Base-by-base conservation (phyloP, 2,329 filamentous ascomycete species). In the Ilyonectria destructans region DNA sequence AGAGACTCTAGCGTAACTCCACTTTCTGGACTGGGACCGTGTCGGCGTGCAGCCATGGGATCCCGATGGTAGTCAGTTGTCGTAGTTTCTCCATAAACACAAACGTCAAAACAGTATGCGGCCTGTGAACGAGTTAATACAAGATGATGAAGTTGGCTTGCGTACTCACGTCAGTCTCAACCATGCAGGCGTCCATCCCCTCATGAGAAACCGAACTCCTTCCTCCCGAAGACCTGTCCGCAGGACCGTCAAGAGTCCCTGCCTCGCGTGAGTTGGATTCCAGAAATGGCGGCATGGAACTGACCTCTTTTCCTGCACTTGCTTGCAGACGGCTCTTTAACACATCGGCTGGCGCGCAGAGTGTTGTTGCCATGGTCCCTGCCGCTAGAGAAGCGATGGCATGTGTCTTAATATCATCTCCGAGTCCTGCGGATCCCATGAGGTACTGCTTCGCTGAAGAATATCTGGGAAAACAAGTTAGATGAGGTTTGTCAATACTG, bases 161-260 rank as follows among this genome's bases (percentile, higher is more conserved):
- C 6, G 4, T 23, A 77, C 80, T 66, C 62, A 84, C 82, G 83
- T 83, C 2, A 85, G 70, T 67, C 83, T 74, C 10, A 85, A 56
- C 83, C 83, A 85, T 0, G 83, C 83, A 1, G 83, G 83, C 9
- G 81, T 83, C 83, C 83, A 85, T 1, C 83, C 83, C 61, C 82
- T 84, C 82, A 85, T 84, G 3, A 85, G 77, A 58, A 85, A 85
- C 1, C 79, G 73, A 0, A 78, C 78, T 0, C 83, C 83, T 70
- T 85, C 83, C 13, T 81, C 79, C 4, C 76, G 73, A 6, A 83
- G 68, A 4, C 82, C 80, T 0, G 77, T 74, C 7, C 71, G 68
- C 8, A 84, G 65, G 4, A 84, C 78, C 40, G 78, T 77, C 2
- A 78, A 29, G 2, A 84, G 68, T 4, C 80, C 75, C 80, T 81